Evolutionary conservation across 768 basidiomycete genomes (phyloP), one percentile per base, ranked within the genome.

Genomic region (Pholiota microspora): DNA sequence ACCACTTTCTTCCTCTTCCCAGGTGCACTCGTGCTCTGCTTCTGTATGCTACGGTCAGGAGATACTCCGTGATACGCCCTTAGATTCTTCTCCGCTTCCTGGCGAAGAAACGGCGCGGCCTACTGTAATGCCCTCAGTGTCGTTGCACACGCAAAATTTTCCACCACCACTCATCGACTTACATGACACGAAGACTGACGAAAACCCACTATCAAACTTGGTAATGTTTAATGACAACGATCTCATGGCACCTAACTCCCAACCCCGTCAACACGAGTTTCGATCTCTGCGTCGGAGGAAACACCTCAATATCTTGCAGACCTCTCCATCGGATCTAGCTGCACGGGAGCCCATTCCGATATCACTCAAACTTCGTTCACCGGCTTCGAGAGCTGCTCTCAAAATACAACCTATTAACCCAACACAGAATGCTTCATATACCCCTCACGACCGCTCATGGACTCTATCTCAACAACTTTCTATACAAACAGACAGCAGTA

Each of bases 221-320:
- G 35, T 27, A 27, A 34, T 24, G 15, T 15, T 40, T 7, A 38
- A 46, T 13, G 35, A 34, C 16, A n/a, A 38, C 24, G 42, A 51
- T 24, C 51, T 48, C n/a, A 36, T 40, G 7, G 51, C 54, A 24
- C 38, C 49, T 16, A 31, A 47, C n/a, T 8, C 44, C 25, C 42
- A 57, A 12, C 46, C 48, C 8, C 49, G 51, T 47, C 55, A 51
- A 10, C 61, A 59, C 0, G 52, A 58, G 16, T 49, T 63, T 15
- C 73, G 67, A n/a, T 71, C 69, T 12, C 59, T 79, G 9, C 74
- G 74, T 48, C 73, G 75, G 51, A 71, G 69, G 57, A 73, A 72
- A 56, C 71, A 69, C 28, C 62, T 74, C 59, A 62, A 69, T 51
- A 49, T 69, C 18, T 62, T 67, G 18, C 38, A 51, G 29, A 31